Percentiles rank a stretch among this genome's conserved stretches.
phyloP scores from a whole-genome alignment of 495 filamentous ascomycete species.

The Lentithecium fluviatile region DNA sequence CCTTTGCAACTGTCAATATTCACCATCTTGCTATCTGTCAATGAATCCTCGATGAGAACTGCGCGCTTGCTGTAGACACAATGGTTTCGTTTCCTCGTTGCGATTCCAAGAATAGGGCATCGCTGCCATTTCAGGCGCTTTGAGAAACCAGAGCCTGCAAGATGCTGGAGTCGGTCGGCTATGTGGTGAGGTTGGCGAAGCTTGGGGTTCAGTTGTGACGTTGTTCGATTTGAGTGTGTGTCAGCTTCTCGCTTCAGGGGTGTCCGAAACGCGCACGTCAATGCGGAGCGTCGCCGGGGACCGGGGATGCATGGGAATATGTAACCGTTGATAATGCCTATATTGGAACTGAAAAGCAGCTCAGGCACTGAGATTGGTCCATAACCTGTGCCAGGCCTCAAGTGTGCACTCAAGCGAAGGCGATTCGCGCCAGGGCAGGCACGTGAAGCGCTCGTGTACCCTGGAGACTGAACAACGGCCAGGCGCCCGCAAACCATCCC shows the following conservation, averaged over 20 bases:
- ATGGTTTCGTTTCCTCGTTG: slow-evolving; percentile 24
- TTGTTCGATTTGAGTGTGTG: slow-evolving; percentile 25
- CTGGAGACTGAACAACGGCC: not conserved
- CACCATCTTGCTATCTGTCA: not conserved
- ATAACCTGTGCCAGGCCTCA: not conserved
- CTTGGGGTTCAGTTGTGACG: slow-evolving; percentile 32
- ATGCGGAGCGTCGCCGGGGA: slow-evolving; percentile 10
- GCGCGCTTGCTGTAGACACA: slow-evolving; percentile 14
- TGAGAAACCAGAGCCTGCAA: slow-evolving; percentile 4
- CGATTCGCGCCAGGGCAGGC: slow-evolving; percentile 5
- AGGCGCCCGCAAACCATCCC: not conserved
- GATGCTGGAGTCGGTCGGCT: not conserved
- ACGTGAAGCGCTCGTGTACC: not conserved
- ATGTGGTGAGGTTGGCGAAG: slow-evolving; percentile 20
- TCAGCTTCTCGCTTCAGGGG: slow-evolving; percentile 32
- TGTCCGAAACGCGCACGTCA: slow-evolving; percentile 30
- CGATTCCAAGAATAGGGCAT: not conserved
- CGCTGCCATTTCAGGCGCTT: slow-evolving; percentile 15
- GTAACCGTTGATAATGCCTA: not conserved
- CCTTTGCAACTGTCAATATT: not conserved
- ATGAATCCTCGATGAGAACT: not conserved
- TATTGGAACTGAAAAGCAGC: not conserved
- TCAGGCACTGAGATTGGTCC: not conserved
- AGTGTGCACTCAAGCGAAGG: slow-evolving; percentile 7
- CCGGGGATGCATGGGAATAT: slow-evolving; percentile 20